Conservation (phyloP, 306 rosid genomes). For the Gastrolobium bilobum region DNA sequence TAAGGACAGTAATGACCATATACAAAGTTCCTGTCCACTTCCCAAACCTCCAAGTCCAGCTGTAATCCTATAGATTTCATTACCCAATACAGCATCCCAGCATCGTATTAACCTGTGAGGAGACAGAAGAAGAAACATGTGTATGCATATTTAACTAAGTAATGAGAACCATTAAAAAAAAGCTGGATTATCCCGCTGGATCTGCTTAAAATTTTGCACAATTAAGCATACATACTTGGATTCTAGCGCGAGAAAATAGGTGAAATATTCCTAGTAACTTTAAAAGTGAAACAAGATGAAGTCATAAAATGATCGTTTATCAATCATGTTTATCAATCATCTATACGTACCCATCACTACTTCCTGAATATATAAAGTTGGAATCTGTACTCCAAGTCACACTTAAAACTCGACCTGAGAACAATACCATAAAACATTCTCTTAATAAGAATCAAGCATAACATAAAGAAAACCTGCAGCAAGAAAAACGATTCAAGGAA, state of each 20-base stretch:
- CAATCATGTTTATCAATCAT: conserved; percentile 30
- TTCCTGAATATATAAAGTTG: conserved; percentile 80
- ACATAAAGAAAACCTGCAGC: neutral
- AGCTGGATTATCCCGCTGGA: neutral
- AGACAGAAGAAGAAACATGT: conserved; percentile 14
- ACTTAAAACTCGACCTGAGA: conserved; percentile 82
- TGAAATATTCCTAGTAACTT: neutral
- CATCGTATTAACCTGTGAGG: conserved; percentile 74
- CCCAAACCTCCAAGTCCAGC: conserved; percentile 92
- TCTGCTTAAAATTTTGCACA: neutral
- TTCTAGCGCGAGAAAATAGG: neutral
- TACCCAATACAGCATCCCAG: conserved; percentile 76
- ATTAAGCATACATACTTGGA: neutral
- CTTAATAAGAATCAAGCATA: neutral
- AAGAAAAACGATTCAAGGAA: conserved; percentile 28
- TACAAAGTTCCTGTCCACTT: conserved; percentile 75
- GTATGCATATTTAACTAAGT: neutral
- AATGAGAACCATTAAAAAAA: neutral
- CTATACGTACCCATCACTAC: conserved; percentile 87
- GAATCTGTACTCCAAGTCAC: conserved; percentile 91
- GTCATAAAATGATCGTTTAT: conserved; percentile 13
- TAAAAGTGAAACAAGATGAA: neutral
- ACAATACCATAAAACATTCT: conserved; percentile 32
- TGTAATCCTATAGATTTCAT: conserved; percentile 84
- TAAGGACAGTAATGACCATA: conserved; percentile 84